Conservation (phyloP, 495 filamentous ascomycete genomes). For the Aspergillus saccharolyticus region DNA sequence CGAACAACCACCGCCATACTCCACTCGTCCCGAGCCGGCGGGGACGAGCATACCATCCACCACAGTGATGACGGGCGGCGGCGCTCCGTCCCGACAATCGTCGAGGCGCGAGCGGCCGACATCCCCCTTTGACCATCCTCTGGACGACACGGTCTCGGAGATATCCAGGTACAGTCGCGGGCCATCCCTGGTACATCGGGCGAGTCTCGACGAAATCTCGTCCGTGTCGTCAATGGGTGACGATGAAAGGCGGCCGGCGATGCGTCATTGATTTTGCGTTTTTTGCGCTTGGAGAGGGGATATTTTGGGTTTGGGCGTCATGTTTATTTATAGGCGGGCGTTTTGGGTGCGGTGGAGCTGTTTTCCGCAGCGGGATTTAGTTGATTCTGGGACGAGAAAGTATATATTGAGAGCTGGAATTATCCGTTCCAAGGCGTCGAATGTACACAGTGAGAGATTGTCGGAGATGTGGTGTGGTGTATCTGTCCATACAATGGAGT, state of each 20-base stretch:
- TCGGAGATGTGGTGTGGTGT: no score
- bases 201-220: slow-evolving; percentile 29
- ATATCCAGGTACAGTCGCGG: slow-evolving; percentile 25
- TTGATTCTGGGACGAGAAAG: background rate
- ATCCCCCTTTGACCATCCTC: slow-evolving; percentile 27
- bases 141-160: slow-evolving; percentile 27
- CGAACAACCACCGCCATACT: background rate
- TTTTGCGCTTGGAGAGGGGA: no score
- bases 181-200: background rate
- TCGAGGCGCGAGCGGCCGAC: slow-evolving; percentile 11
- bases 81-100: background rate
- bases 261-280: background rate
- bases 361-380: background rate
- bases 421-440: no score
- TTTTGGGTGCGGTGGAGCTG: background rate
- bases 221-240: slow-evolving; percentile 35
- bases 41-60: background rate
- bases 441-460: no score
- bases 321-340: background rate
- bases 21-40: background rate
- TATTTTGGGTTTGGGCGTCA: background rate
- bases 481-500: no score
- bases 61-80: background rate
- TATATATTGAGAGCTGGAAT: no score
- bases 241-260: slow-evolving; percentile 7